Base-by-base conservation (phyloP, 2,329 filamentous ascomycete species). In the Trichoderma aggressivum region DNA sequence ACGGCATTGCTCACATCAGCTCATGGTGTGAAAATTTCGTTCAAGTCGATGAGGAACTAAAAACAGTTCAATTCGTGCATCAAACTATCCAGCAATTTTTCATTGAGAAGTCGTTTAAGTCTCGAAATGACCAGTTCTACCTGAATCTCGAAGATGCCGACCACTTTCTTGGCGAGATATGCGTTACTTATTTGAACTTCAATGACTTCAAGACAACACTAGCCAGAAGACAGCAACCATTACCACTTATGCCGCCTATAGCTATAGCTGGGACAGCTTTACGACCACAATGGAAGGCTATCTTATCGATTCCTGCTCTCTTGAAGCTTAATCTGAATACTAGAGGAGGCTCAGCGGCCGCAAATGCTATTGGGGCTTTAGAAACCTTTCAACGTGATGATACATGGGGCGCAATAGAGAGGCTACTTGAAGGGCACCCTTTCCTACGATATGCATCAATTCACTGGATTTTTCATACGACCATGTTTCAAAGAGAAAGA, bases 181-280 rank as follows among this genome's bases (percentile, higher is more conserved):
- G 82, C 72, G 58, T 82, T 16, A 81, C 80, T 0, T 84, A 84
- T 71, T 78, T 84, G 21, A 73, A 79, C 11, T 82, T 82, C 63
- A 79, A 77, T 47, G 80, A 83, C 55, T 84, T 84, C 50, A 77
- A 82, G 64, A 78, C 75, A 3, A 73, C 78, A 8, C 4, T 80
- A 18, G 71, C 70, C 16, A 39, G 32, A 30, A 47, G 65, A 43
- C 18, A 21, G 2, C 58, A n/a, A 30, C 65, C 69, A 11, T 53
- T 66, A 11, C 34, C 39, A 16, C 68, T n/a, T 21, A 59, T 67
- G n/a, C 59, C 61, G 2, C 61, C 60, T 16, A 30, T 24, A 60
- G 34, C 47, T 60, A 67, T 67, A 1, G 60, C 69, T 5, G 47
- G 16, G 7, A 53, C 62, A 30, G 62, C 69, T 36, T 24, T 71